A percentile compares a stretch with the other conserved stretches of the same genome.
phyloP scores from a whole-genome alignment of 106 monocot species.

The Alisma plantagoaquatica region DNA sequence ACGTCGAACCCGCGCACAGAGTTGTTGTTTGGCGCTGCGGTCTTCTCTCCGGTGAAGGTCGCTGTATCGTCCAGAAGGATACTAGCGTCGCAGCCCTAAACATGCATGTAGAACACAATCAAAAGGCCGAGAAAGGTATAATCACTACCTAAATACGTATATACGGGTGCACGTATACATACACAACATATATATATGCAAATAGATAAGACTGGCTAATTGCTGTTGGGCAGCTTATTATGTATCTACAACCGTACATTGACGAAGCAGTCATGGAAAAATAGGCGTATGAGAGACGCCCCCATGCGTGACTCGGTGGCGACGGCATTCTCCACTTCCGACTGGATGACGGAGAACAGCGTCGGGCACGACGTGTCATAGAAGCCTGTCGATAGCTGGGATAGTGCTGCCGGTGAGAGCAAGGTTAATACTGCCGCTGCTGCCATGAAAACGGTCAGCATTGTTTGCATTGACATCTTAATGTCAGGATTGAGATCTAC shows the following conservation, averaged over 20 bases:
- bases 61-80: constrained; percentile 8
- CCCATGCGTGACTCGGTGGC: background rate
- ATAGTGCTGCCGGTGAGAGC: no score
- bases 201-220: background rate
- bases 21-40: constrained; percentile 10
- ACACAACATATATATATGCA: no score
- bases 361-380: background rate
- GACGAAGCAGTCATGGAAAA: constrained; percentile 5
- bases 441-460: no score
- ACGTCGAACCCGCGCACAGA: constrained; percentile 51
- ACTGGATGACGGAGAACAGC: background rate
- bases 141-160: no score
- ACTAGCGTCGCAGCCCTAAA: constrained; percentile 23
- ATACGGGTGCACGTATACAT: no score
- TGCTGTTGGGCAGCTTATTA: background rate
- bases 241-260: background rate
- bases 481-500: no score
- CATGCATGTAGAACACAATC: no score
- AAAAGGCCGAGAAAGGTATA: no score
- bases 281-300: background rate
- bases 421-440: no score
- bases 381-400: background rate
- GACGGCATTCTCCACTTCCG: background rate
- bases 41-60: constrained; percentile 10
- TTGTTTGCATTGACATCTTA: no score